Percentiles rank a stretch among this genome's conserved stretches.
Evolutionary conservation across 768 basidiomycete genomes (phyloP).

Genomic region (Artomyces pyxidatus): DNA sequence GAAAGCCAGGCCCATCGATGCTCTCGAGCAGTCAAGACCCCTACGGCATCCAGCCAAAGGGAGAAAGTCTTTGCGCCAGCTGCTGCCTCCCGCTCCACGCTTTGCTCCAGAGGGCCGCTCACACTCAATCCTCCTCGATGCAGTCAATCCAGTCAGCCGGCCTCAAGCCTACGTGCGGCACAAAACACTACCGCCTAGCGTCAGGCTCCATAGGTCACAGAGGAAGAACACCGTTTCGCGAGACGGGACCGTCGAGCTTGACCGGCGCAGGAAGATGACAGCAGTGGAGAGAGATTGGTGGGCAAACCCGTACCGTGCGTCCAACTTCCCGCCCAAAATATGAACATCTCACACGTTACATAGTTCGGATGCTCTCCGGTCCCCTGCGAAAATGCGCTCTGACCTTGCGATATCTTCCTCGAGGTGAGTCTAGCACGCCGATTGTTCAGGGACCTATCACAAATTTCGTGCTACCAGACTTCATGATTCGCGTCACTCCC

Average conservation of each 20-base stretch:
- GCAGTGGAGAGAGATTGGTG: conserved; percentile 55
- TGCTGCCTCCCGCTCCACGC: conserved; percentile 19
- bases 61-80: conserved; percentile 4
- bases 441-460: background rate
- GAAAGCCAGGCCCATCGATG: conserved; percentile 19
- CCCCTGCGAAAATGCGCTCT: conserved; percentile 51
- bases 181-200: conserved; percentile 48
- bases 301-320: conserved; percentile 70
- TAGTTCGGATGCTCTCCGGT: conserved; percentile 66
- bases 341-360: background rate
- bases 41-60: conserved; percentile 5
- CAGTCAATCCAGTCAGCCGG: conserved; percentile 46
- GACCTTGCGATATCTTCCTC: conserved; percentile 45
- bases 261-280: conserved; percentile 48
- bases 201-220: conserved; percentile 25
- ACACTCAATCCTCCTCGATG: conserved; percentile 55
- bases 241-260: conserved; percentile 8
- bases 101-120: conserved; percentile 34
- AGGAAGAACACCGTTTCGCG: conserved; percentile 11
- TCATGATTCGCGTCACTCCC: conserved; percentile 53
- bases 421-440: conserved; percentile 32
- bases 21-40: conserved; percentile 4
- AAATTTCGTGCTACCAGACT: conserved; percentile 34
- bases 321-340: background rate
- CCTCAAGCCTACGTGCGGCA: conserved; percentile 42